Evolutionary conservation across 768 basidiomycete species (phyloP).

Genomic region (Boletellus ananas): DNA sequence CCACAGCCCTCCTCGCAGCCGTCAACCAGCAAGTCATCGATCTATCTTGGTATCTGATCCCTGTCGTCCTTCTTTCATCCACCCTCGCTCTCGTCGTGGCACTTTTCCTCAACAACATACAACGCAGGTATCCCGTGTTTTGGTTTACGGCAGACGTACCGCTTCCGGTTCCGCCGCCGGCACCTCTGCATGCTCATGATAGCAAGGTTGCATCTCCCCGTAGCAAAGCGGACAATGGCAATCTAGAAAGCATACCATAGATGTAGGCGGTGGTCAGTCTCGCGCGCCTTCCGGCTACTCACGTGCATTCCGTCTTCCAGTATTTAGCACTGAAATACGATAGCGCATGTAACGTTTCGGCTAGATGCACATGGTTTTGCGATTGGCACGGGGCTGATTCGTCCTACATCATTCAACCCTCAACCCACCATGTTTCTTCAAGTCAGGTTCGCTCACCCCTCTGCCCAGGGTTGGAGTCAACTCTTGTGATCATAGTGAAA

Average conservation of each 20-base stretch:
- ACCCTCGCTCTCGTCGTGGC: slow-evolving; percentile 42
- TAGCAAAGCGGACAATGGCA: background rate
- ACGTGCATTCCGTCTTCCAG: background rate
- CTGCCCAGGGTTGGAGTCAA: slow-evolving; percentile 26
- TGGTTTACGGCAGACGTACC: slow-evolving; percentile 34
- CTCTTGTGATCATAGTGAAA: slow-evolving; percentile 4
- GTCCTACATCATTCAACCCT: slow-evolving; percentile 23
- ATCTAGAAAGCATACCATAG: background rate
- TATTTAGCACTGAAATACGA: background rate
- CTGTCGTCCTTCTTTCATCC: slow-evolving; percentile 48
- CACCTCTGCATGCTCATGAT: background rate
- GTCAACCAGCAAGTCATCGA: slow-evolving; percentile 38
- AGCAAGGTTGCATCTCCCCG: background rate
- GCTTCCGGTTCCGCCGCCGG: background rate
- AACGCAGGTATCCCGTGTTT: slow-evolving; percentile 42
- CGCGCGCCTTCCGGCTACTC: slow-evolving; percentile 1
- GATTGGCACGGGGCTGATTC: slow-evolving; percentile 12
- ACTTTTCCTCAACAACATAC: slow-evolving; percentile 48
- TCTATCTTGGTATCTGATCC: slow-evolving; percentile 53
- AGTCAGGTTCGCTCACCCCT: slow-evolving; percentile 20
- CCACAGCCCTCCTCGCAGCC: slow-evolving; percentile 50
- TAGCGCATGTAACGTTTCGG: slow-evolving; percentile 1
- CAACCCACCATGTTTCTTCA: slow-evolving; percentile 19
- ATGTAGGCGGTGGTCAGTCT: slow-evolving; percentile 7
- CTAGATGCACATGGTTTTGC: background rate